Evolutionary conservation across 352 stramenopile species (phyloP), one percentile per base, ranked within the genome.

Genomic region (Phytophthora sp.): DNA sequence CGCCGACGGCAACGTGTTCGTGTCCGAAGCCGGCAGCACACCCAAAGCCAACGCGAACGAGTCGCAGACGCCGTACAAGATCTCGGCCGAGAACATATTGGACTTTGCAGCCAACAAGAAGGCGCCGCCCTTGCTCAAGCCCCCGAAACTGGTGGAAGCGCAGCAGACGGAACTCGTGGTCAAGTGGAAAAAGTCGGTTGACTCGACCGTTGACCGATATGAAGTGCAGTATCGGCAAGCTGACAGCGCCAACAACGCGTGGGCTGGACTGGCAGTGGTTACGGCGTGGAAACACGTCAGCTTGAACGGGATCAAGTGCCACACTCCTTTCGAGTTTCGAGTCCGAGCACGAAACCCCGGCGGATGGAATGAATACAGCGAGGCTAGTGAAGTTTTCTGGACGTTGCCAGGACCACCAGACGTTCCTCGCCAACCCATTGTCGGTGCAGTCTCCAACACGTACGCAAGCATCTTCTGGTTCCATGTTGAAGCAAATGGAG

Each of bases 401-500:
- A 92, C 72, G 8, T 62, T 91, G 1, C 83, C 83, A 1, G 85
- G 83, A 0, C 58, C 61, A 1, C 83, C 85, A 11, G 60, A 63
- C 4, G 64, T 71, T 3, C 83, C 83, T 7, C 65, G 66, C 11
- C 63, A 76, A 4, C 83, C 83, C 5, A 73, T 91, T 43, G 72
- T 74, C 0, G 83, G 83, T 2, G 62, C 75, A 15, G 62, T 91
- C 2, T 80, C 77, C 21, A 87, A 94, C 54, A 78, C 74, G 35
- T 94, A 90, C 53, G 76, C 82, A 39, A 89, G 81, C 34, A 69
- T 92, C 12, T 90, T 89, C 28, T 94, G 85, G 85, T 77, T 80
- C 2, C 78, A 66, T 21, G 83, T 85, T 1, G 55, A 72, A 13
- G 68, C 84, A 10, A 78, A 91, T 50, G 83, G 85, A 5, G 79